Evolutionary conservation across 257 asterid species (phyloP).

Genomic region (Rubia yunnanensis): DNA sequence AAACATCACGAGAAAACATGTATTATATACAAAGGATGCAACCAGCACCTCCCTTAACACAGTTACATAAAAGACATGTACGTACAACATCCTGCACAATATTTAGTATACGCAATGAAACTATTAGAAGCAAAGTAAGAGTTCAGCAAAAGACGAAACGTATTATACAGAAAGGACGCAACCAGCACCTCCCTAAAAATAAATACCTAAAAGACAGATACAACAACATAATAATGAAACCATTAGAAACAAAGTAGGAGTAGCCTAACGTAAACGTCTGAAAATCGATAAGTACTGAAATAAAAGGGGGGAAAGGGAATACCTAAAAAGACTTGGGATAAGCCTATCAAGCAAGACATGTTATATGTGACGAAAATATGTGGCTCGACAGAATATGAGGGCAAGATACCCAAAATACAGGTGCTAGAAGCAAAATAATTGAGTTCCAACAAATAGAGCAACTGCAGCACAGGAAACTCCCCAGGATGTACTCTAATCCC

Average conservation of each 20-base stretch:
- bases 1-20: conserved; percentile 77
- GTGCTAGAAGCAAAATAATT: too few relatives aligned
- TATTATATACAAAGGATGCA: background rate
- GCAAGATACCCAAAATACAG: too few relatives aligned
- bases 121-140: background rate
- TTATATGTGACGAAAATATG: too few relatives aligned
- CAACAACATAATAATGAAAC: background rate
- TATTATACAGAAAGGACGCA: background rate
- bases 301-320: too few relatives aligned
- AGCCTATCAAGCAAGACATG: too few relatives aligned
- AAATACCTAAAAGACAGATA: background rate
- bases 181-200: background rate
- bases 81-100: too few relatives aligned
- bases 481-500: too few relatives aligned
- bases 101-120: too few relatives aligned
- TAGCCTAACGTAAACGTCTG: background rate
- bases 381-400: too few relatives aligned
- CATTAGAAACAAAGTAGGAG: background rate
- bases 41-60: too few relatives aligned
- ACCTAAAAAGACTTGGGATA: background rate
- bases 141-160: background rate
- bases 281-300: background rate
- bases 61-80: background rate
- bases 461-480: too few relatives aligned
- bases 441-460: too few relatives aligned